Base-by-base conservation (phyloP, 495 filamentous ascomycete genomes). In the Xylaria palmicola region DNA sequence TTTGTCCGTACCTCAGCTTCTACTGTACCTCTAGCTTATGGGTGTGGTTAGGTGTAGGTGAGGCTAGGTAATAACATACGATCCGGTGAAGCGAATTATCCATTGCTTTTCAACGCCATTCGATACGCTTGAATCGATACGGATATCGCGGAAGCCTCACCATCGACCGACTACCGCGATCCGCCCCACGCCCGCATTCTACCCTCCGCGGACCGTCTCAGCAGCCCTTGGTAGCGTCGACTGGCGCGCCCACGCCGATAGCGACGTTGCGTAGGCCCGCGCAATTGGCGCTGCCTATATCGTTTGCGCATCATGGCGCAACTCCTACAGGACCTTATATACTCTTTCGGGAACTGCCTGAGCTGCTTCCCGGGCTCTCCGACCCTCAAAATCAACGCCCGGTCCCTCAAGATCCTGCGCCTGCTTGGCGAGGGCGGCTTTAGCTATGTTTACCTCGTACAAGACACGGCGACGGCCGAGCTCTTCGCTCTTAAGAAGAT, bases 401-500 rank as follows among this genome's bases (percentile, higher is more conserved):
- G 91, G 50, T 92, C 86, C 75, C 97, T 97, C 82, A 97, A 97
- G 82, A 91, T 98, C 72, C 79, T 96, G 60, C 87, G 93, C 55
- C 79, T 98, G 36, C 82, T 98, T 8, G 94, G 94, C 68, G 94
- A 97, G 86, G 93, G 93, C 73, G 93, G 94, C 60, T 98, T 98
- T 81, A 94, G 90, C 65, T 98, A 98, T 73, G 94, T 98, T 61
- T 98, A 98, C 76, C 90, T 98, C 55, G 94, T 98, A 30, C 90
- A 97, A 83, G 91, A 95, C 69, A 93, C 88, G 43, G 78, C 82
- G 30, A 88, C 83, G 50, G 87, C 89, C 22, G 84, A 90, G 61
- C 83, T 97, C 40, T 96, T 93, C 77, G 94, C 94, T 6, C 85
- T 98, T 32, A 98, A 98, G 77, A 98, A 98, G 79, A 98, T 98